Conservation (phyloP, 1,139 yeast genomes). For the Kodamaea alishanica region DNA sequence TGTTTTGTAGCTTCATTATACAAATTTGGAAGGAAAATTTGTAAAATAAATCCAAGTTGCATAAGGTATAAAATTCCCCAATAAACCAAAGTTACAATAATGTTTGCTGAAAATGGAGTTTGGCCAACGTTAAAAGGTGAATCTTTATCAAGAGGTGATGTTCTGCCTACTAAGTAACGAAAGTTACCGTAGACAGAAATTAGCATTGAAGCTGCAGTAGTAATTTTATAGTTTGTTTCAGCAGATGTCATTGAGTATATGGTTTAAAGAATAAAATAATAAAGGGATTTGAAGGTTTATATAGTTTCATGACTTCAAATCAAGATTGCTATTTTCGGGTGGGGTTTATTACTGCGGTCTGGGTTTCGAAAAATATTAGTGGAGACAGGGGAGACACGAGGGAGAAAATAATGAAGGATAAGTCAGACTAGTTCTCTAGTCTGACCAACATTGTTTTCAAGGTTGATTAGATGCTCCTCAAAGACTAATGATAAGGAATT, state of each 20-base stretch:
- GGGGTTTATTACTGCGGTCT: no score
- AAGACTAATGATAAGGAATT: no score
- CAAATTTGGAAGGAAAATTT: conserved; percentile 46
- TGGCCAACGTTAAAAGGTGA: conserved; percentile 41
- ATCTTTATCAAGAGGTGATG: conserved; percentile 38
- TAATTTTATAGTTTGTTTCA: conserved; percentile 35
- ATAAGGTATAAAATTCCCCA: conserved; percentile 54
- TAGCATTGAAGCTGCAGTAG: conserved; percentile 47
- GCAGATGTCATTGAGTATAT: not conserved
- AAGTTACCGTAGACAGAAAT: conserved; percentile 54
- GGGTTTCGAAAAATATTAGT: no score
- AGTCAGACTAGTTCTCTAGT: no score
- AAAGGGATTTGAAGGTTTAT: no score
- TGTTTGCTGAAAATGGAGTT: conserved; percentile 69
- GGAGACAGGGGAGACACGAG: no score
- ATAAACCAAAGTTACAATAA: conserved; percentile 48
- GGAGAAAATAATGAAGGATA: no score
- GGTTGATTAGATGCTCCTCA: no score
- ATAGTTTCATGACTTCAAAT: no score
- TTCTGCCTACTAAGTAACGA: conserved; percentile 50
- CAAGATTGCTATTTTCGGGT: no score
- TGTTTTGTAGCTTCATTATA: conserved; percentile 25
- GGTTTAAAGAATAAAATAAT: no score
- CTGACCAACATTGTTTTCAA: no score
- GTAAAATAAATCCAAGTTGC: conserved; percentile 53